Base-by-base conservation (phyloP, 495 filamentous ascomycete species). In the Neurospora sp. region DNA sequence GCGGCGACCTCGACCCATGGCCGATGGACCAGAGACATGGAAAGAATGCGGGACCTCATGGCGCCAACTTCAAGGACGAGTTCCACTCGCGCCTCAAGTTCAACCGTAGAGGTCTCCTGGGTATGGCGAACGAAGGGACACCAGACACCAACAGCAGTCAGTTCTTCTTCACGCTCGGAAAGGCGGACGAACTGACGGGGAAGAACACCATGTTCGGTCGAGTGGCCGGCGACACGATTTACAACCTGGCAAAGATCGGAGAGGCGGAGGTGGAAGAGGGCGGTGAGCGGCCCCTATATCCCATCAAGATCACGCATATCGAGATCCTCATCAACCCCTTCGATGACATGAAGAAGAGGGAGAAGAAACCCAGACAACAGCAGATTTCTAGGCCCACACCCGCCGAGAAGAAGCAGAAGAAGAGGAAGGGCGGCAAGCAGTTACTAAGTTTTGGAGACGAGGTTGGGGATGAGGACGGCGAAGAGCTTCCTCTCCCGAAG, bases 161-260 rank as follows among this genome's bases (percentile, higher is more conserved):
- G 84, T 98, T 98, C 85, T 99, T 99, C 82, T 88, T 99, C 71
- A 98, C 96, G 2, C 85, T 99, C 62, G 90, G 84, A 70, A 92
- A 92, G 71, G 91, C 93, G 71, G 88, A 92, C 40, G 95, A 98
- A 83, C 78, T 99, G 81, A 91, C 90, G 70, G 92, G 92, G 73
- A 91, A 93, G 79, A 97, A 97, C 80, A 98, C 96, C 5, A 85
- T 98, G 77, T 98, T 99, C 84, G 96, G 96, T 62, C 87, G 96
- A 72, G 86, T 99, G 72, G 94, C 92, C 49, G 96, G 96, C 5
- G 94, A 98, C 73, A 97, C 94, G 72, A 94, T 99, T 70, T 99
- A 94, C 82, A 98, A 97, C 80, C 81, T 99, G 74, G 88, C 96
- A 78, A 93, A 93, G 82, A 97, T 97, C 84, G 94, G 91, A 11